phyloP scores from a whole-genome alignment of 2,329 filamentous ascomycete species.

The Phyllosticta paracitricarpa region DNA sequence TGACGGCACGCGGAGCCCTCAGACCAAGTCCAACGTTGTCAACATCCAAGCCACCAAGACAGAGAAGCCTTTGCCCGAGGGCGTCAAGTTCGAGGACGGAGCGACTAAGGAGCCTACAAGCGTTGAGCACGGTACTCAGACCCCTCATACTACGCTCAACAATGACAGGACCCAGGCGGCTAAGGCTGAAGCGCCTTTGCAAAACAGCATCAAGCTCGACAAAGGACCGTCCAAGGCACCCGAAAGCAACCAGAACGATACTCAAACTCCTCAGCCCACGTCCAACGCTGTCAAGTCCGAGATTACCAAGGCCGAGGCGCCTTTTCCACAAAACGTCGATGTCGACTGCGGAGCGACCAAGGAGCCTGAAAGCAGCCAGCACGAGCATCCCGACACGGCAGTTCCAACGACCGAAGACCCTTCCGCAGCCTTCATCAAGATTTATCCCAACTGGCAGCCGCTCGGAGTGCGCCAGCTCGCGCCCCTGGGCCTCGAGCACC shows the following conservation, averaged over 20 bases:
- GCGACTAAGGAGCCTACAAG: background rate
- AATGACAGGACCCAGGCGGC: no score
- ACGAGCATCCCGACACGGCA: conserved; percentile 1
- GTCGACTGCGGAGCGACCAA: background rate
- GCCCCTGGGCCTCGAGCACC: conserved; percentile 10
- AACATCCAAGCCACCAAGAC: background rate
- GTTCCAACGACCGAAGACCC: conserved; percentile 14
- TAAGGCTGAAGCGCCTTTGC: no score
- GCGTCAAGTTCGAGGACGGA: background rate
- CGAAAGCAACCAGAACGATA: background rate
- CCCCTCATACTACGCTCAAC: no score
- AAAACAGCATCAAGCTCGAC: no score
- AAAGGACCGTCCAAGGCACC: no score
- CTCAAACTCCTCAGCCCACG: background rate
- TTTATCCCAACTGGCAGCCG: conserved; percentile 25
- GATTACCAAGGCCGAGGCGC: background rate
- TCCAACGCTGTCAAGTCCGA: background rate
- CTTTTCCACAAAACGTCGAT: background rate
- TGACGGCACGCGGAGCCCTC: no score
- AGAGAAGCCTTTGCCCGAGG: background rate
- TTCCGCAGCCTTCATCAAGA: conserved; percentile 3
- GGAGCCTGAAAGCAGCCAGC: background rate
- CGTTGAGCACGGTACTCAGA: no score
- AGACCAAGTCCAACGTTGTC: background rate
- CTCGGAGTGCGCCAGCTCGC: conserved; percentile 25